These are phyloP conservation scores for Ogataea philodendri DNA, from an alignment of 805 yeast genomes.

Conservation along the genomic window DNA sequence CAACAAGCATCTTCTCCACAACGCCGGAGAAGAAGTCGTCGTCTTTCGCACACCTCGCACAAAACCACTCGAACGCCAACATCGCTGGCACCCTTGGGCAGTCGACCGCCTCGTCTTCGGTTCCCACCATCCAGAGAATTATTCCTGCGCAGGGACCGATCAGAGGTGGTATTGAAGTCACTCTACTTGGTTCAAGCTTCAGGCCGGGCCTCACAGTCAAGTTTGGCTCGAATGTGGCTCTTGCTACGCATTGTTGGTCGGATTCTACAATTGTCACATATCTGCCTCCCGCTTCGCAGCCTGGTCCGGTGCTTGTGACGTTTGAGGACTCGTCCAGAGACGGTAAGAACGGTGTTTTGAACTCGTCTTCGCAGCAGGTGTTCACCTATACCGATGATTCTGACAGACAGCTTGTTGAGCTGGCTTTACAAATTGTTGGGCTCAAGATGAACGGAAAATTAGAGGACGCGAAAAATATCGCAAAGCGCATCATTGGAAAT, in stretches of 20 bases:
- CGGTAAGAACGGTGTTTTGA: constrained; percentile 16
- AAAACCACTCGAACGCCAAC: constrained; percentile 2
- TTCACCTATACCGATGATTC: constrained; percentile 95
- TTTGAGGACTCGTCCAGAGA: constrained; percentile 41
- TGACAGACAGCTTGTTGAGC: constrained; percentile 88
- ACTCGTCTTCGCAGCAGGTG: constrained; percentile 45
- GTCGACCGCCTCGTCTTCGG: constrained; percentile 6
- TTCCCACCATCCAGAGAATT: constrained; percentile 74
- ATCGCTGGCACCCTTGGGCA: constrained; percentile 4
- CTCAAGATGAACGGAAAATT: constrained; percentile 93
- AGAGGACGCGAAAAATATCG: constrained; percentile 93
- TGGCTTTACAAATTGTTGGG: constrained; percentile 95
- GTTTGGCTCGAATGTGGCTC: constrained; percentile 78
- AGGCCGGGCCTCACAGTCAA: constrained; percentile 77
- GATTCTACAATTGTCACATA: constrained; percentile 90
- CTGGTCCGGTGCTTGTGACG: constrained; percentile 92
- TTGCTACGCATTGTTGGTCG: constrained; percentile 95
- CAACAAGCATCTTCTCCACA: constrained; percentile 31
- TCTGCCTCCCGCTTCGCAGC: constrained; percentile 83
- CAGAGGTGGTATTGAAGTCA: constrained; percentile 94
- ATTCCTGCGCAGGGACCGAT: constrained; percentile 96
- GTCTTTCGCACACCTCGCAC: constrained; percentile 7
- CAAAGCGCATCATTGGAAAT: constrained; percentile 82
- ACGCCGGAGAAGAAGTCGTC: constrained; percentile 33
- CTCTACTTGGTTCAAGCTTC: constrained; percentile 84